These are phyloP conservation scores for Ascochyta koolunga DNA, from an alignment of 2,329 filamentous ascomycete genomes.

Conservation along the genomic window DNA sequence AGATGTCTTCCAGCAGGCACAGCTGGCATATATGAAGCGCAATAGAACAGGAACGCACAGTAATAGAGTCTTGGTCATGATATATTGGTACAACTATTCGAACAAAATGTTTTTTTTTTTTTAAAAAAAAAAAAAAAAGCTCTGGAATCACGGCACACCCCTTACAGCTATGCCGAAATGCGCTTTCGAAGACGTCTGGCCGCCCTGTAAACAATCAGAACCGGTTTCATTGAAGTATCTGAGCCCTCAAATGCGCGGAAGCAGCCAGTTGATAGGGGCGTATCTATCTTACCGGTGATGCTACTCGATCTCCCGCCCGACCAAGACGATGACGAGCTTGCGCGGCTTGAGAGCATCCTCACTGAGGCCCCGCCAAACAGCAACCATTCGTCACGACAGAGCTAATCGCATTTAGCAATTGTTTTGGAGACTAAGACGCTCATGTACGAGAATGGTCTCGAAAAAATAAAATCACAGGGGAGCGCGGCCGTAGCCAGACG, in stretches of 20 bases:
- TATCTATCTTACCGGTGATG: background rate
- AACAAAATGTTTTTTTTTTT: background rate
- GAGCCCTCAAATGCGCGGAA: too few relatives aligned
- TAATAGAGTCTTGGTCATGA: background rate
- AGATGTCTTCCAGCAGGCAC: background rate
- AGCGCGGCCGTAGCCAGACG: background rate
- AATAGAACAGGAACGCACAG: background rate
- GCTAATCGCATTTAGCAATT: too few relatives aligned
- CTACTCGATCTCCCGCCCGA: background rate
- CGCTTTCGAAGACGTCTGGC: background rate
- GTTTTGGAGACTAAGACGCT: background rate
- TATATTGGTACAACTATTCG: background rate
- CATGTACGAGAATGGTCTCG: background rate
- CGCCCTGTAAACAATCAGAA: background rate
- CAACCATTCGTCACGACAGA: too few relatives aligned
- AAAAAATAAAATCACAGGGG: background rate
- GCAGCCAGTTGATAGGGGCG: background rate
- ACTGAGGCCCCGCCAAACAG: too few relatives aligned
- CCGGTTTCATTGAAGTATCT: too few relatives aligned
- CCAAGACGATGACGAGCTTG: background rate
- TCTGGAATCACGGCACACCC: background rate
- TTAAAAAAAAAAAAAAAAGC: too few relatives aligned
- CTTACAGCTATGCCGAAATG: background rate
- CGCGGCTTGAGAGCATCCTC: background rate
- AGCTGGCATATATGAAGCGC: background rate